These are phyloP conservation scores for Vitis amurensis DNA, from an alignment of 164 flowering plant genomes.

Conservation along the genomic window DNA sequence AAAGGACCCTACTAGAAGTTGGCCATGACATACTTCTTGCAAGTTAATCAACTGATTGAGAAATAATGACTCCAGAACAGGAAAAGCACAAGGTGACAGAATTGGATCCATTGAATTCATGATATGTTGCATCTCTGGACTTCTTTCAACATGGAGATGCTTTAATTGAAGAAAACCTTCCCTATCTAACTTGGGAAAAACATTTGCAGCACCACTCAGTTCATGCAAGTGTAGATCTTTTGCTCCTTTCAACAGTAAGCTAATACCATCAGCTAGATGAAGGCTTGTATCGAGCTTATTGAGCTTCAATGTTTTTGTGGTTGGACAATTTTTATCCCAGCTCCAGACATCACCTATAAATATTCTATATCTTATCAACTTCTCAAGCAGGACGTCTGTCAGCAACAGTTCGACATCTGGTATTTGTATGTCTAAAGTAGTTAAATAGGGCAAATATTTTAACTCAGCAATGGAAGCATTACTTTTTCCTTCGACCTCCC, in stretches of 20 bases:
- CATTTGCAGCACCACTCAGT: neutral
- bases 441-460: neutral
- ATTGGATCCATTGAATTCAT: neutral
- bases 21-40: too few relatives aligned
- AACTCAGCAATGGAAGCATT: neutral
- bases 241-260: too few relatives aligned
- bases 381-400: too few relatives aligned
- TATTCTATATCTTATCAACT: neutral
- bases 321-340: neutral
- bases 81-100: neutral
- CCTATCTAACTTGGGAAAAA: neutral
- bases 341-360: neutral
- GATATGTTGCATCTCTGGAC: neutral
- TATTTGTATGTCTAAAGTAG: neutral
- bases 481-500: neutral
- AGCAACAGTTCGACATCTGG: too few relatives aligned
- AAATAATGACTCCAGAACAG: neutral
- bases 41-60: neutral
- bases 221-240: neutral
- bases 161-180: neutral
- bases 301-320: neutral
- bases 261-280: too few relatives aligned
- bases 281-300: too few relatives aligned
- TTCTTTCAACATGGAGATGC: neutral
- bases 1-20: too few relatives aligned